A percentile compares a stretch with the other conserved stretches of the same genome.
Conservation (phyloP, 176 grass and related monocot species). For the Hyparrhenia diplandra region DNA sequence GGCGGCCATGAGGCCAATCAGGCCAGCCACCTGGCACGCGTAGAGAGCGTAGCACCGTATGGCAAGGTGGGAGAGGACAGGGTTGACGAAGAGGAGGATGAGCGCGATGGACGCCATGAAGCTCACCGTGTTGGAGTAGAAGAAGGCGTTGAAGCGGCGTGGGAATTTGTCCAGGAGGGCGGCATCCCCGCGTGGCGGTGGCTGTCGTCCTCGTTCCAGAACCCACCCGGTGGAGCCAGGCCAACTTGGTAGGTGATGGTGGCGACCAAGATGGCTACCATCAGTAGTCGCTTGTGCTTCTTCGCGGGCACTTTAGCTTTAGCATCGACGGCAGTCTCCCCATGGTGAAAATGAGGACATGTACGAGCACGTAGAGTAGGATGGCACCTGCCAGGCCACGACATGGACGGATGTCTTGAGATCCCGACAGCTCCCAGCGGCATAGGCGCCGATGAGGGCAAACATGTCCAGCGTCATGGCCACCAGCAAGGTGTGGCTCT, state of each 20-base stretch:
- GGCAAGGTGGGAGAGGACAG: not conserved
- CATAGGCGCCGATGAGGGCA: conserved; percentile 16
- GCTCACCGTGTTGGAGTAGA: conserved; percentile 24
- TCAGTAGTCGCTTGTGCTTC: not conserved
- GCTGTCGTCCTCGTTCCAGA: not conserved
- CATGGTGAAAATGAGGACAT: not conserved
- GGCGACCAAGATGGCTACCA: conserved; percentile 7
- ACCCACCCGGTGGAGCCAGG: not conserved
- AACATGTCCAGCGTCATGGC: conserved; percentile 21
- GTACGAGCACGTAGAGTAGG: not conserved
- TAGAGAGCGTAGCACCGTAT: not conserved
- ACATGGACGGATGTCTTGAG: not conserved
- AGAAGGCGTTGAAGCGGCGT: conserved; percentile 7
- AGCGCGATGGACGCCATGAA: conserved; percentile 25
- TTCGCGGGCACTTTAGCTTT: not conserved
- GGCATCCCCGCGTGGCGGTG: not conserved
- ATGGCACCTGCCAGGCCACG: not conserved
- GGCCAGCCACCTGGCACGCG: not conserved
- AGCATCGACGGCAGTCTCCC: no score
- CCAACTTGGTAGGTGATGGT: conserved; percentile 25
- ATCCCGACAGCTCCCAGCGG: not conserved
- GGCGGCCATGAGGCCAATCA: not conserved
- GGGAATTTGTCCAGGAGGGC: not conserved
- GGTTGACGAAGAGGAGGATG: conserved; percentile 12
- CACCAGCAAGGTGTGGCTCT: not conserved